phyloP scores from a whole-genome alignment of 139 green algal genomes.

The Chlorella sorokiniana region DNA sequence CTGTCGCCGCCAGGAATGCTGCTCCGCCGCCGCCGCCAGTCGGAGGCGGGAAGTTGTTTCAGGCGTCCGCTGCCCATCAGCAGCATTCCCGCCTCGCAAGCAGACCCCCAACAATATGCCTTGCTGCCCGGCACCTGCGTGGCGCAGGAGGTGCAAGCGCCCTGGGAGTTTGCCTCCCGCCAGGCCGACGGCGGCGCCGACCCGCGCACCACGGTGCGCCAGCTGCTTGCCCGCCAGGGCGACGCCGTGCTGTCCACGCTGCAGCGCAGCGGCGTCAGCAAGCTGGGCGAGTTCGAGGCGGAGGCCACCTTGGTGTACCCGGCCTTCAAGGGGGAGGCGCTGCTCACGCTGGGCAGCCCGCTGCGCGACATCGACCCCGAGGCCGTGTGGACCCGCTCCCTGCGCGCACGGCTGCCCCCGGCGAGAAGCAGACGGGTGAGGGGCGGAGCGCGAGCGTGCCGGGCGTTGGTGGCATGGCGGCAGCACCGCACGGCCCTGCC shows the following conservation, averaged over 20 bases:
- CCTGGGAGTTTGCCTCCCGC: conserved; percentile 20
- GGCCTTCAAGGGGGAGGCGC: conserved; percentile 12
- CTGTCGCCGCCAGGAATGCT: too few species aligned
- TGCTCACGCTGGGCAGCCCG: conserved; percentile 44
- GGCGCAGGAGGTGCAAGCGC: conserved; percentile 16
- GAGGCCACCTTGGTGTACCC: conserved; percentile 17
- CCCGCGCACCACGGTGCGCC: neutral
- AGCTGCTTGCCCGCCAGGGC: conserved; percentile 9
- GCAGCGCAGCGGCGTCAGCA: conserved; percentile 8
- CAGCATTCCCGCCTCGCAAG: too few species aligned
- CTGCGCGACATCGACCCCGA: conserved; percentile 38
- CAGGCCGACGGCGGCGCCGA: neutral
- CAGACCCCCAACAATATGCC: too few species aligned
- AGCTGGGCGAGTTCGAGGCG: conserved; percentile 20
- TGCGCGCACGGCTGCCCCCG: conserved; percentile 1
- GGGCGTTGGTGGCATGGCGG: neutral
- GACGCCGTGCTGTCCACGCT: conserved; percentile 14
- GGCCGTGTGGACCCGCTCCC: conserved; percentile 18
- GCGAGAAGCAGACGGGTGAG: neutral
- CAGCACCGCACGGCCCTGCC: neutral
- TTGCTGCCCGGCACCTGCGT: neutral
- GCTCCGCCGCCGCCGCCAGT: too few species aligned
- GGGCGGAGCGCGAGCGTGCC: neutral
- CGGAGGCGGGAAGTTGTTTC: too few species aligned
- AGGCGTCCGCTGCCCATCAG: too few species aligned